phyloP scores from a whole-genome alignment of 257 asterid species.

The Capsicum chinense region DNA sequence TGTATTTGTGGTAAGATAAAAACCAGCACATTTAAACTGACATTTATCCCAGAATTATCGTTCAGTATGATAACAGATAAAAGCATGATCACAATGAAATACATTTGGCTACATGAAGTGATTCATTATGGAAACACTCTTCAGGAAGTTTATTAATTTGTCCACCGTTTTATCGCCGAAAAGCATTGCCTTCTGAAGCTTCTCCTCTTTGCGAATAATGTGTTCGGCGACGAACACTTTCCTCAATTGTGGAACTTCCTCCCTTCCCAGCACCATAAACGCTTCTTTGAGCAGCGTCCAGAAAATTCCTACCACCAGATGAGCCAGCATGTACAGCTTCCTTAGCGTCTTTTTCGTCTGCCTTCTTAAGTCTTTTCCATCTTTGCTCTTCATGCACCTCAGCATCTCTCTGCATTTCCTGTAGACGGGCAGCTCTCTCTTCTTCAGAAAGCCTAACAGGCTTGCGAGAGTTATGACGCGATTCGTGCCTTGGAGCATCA shows the following conservation, averaged over 20 bases:
- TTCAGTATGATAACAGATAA: constrained; percentile 17
- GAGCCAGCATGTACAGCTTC: constrained; percentile 59
- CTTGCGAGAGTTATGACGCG: constrained; percentile 46
- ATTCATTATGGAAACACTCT: neutral
- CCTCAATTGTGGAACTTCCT: constrained; percentile 92
- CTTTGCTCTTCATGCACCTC: constrained; percentile 88
- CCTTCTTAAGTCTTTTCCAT: constrained; percentile 86
- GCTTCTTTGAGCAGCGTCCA: constrained; percentile 80
- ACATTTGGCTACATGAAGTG: neutral
- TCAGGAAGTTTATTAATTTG: neutral
- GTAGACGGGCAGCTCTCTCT: constrained; percentile 85
- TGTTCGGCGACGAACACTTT: constrained; percentile 88
- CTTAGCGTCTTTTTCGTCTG: constrained; percentile 71
- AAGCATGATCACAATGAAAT: constrained; percentile 11
- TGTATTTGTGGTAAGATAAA: neutral
- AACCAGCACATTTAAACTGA: neutral
- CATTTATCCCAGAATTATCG: neutral
- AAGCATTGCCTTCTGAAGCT: constrained; percentile 74
- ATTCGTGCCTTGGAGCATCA: constrained; percentile 47
- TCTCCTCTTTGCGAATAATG: constrained; percentile 77
- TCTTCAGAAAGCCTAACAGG: constrained; percentile 75
- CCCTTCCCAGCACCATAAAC: constrained; percentile 91
- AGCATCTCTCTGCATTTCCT: constrained; percentile 96
- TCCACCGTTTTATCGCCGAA: constrained; percentile 52
- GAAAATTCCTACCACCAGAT: constrained; percentile 71